Evolutionary conservation across 2,329 filamentous ascomycete species (phyloP), one percentile per base, ranked within the genome.

Genomic region (Huntiella savannae): DNA sequence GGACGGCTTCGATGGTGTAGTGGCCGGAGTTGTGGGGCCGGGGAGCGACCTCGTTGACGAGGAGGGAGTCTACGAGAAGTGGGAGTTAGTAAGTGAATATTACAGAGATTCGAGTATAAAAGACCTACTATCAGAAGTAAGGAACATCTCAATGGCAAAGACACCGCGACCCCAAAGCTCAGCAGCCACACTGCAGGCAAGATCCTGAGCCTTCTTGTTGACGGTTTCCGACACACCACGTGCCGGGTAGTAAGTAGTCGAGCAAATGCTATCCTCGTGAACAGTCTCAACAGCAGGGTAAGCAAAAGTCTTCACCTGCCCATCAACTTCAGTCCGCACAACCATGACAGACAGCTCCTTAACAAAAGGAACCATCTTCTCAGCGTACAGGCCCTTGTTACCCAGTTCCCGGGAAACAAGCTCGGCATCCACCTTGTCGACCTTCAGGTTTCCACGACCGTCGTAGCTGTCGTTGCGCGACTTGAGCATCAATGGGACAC

Each of bases 61-160:
- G 63, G 1, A 94, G 69, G 1, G 66, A 66, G 49, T 70, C 67
- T 68, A 17, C 33, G 15, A 4, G 13, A 33, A 33, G 33, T 43
- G 11, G 28, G 7, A 45, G 33, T 46, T 53, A 46, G 42, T 16
- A 8, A 13, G 32, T n/a, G 10, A 8, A 33, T 6, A 43, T 33
- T 34, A 19, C 28, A 7, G 12, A 10, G 13, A 5, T 34, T 17
- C 33, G 3, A 17, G 5, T 4, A 12, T 3, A 17, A 6, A 33
- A 16, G 13, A 53, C 57, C 55, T 65, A 64, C 76, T 75, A 55
- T 91, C 76, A 42, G 77, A 65, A 8, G 87, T 71, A 3, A 96
- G 63, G 63, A 98, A 98, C 77, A 96, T 83, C 63, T 98, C 91
- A 0, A 96, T 88, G 1, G 88, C 91, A 61, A 95, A 98, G 32